Percentiles rank a stretch among this genome's conserved stretches.
phyloP scores from a whole-genome alignment of 495 filamentous ascomycete genomes.

The Aspergillus olivimuriae region DNA sequence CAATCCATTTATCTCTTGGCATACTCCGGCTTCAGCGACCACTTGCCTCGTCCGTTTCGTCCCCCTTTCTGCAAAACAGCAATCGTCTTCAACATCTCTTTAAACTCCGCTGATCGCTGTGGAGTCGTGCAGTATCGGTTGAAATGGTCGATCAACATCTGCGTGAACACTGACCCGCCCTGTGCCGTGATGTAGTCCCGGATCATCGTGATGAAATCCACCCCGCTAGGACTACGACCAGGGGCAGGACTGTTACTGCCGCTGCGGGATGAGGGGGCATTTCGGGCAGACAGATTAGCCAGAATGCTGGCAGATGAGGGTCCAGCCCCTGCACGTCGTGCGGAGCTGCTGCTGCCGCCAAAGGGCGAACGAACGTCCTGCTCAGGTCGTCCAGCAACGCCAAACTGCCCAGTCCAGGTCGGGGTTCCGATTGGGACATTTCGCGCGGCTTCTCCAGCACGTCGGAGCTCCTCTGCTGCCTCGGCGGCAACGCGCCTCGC shows the following conservation, averaged over 20 bases:
- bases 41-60: constrained; percentile 49
- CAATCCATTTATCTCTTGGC: constrained; percentile 7
- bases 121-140: constrained; percentile 52
- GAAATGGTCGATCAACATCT: constrained; percentile 77
- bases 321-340: constrained; percentile 31
- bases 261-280: constrained; percentile 24
- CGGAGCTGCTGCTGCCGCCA: constrained; percentile 23
- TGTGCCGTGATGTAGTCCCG: constrained; percentile 65
- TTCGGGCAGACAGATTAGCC: constrained; percentile 45
- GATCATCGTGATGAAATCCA: constrained; percentile 67
- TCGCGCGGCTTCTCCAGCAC: constrained; percentile 63
- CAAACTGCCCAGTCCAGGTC: constrained; percentile 88
- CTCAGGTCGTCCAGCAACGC: constrained; percentile 58
- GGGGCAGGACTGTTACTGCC: constrained; percentile 23
- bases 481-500: constrained; percentile 71
- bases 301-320: constrained; percentile 54
- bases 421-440: constrained; percentile 72
- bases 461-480: constrained; percentile 66
- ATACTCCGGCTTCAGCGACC: constrained; percentile 58
- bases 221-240: constrained; percentile 22
- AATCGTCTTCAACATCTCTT: constrained; percentile 53
- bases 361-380: constrained; percentile 12
- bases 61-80: constrained; percentile 50
- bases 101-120: constrained; percentile 54
- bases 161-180: constrained; percentile 63